A percentile compares a stretch with the other conserved stretches of the same genome.
Evolutionary conservation across 2,329 filamentous ascomycete genomes (phyloP).

Genomic region (Bipolaris cookei): DNA sequence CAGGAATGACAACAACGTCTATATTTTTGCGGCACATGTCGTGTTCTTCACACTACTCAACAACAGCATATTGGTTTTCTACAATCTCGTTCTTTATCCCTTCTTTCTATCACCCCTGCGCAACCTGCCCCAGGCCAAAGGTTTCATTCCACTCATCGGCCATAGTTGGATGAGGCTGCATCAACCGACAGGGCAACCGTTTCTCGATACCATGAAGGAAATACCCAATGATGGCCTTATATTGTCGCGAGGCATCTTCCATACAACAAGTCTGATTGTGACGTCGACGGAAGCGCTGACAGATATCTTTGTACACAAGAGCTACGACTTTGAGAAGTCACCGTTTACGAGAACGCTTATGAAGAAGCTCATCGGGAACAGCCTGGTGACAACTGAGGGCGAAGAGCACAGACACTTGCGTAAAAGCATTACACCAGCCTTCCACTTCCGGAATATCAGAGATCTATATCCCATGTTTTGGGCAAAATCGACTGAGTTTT

Average conservation of each 20-base stretch:
- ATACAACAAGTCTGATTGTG: slow-evolving; percentile 47
- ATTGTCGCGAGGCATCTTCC: slow-evolving; percentile 48
- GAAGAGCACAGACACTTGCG: slow-evolving; percentile 62
- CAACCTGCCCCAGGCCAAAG: slow-evolving; percentile 45
- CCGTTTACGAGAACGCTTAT: slow-evolving; percentile 53
- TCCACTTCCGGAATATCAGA: slow-evolving; percentile 85
- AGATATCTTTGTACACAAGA: slow-evolving; percentile 60
- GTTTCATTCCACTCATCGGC: slow-evolving; percentile 44
- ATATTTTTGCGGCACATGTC: slow-evolving; percentile 25
- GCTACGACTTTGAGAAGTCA: slow-evolving; percentile 63
- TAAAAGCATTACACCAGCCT: slow-evolving; percentile 80
- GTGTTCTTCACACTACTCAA: slow-evolving; percentile 28
- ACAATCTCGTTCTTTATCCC: slow-evolving; percentile 45
- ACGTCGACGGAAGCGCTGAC: slow-evolving; percentile 52
- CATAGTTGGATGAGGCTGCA: slow-evolving; percentile 47
- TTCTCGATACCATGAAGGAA: slow-evolving; percentile 47
- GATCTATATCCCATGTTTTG: slow-evolving; percentile 85
- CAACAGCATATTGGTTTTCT: slow-evolving; percentile 19
- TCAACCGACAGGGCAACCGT: slow-evolving; percentile 42
- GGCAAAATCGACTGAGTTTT: slow-evolving; percentile 73
- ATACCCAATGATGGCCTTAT: slow-evolving; percentile 52
- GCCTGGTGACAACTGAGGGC: slow-evolving; percentile 59
- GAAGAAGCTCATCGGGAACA: slow-evolving; percentile 57
- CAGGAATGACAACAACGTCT: neutral
- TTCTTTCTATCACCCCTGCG: slow-evolving; percentile 48